Conservation (phyloP, 129 eudicot genomes). For the Escallonia herrerae region DNA sequence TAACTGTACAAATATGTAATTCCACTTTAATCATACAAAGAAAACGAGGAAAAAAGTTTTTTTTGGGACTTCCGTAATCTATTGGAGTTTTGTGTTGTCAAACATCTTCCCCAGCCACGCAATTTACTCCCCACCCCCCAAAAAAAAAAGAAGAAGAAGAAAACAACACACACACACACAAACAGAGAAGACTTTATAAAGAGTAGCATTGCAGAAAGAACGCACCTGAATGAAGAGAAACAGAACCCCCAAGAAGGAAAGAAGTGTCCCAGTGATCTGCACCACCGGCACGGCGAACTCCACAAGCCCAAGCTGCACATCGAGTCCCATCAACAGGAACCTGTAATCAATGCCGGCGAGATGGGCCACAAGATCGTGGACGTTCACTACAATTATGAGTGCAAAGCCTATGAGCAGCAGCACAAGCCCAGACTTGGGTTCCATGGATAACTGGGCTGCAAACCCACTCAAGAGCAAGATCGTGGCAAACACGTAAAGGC, state of each 20-base stretch:
- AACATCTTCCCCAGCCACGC: too few species aligned
- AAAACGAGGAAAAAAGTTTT: too few species aligned
- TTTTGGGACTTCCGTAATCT: too few species aligned
- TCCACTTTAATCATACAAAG: too few species aligned
- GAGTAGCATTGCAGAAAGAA: neutral
- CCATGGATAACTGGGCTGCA: constrained; percentile 54
- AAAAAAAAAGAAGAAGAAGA: too few species aligned
- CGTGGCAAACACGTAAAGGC: constrained; percentile 59
- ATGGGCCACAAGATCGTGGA: constrained; percentile 78
- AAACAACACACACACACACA: too few species aligned
- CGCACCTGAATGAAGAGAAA: constrained; percentile 64
- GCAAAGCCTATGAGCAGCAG: constrained; percentile 45
- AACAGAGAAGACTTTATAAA: neutral
- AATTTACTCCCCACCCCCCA: too few species aligned
- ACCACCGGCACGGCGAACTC: constrained; percentile 68
- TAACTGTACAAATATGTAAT: too few species aligned
- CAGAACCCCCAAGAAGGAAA: constrained; percentile 42
- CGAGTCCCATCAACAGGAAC: constrained; percentile 40
- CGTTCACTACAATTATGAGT: constrained; percentile 41
- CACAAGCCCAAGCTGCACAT: constrained; percentile 58
- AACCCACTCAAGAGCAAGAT: constrained; percentile 54
- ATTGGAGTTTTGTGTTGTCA: too few species aligned
- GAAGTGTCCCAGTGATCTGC: constrained; percentile 40
- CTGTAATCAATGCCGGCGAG: constrained; percentile 59
- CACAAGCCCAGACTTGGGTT: constrained; percentile 71